phyloP scores from a whole-genome alignment of 2,329 filamentous ascomycete genomes.

The Aspergillus fructus region DNA sequence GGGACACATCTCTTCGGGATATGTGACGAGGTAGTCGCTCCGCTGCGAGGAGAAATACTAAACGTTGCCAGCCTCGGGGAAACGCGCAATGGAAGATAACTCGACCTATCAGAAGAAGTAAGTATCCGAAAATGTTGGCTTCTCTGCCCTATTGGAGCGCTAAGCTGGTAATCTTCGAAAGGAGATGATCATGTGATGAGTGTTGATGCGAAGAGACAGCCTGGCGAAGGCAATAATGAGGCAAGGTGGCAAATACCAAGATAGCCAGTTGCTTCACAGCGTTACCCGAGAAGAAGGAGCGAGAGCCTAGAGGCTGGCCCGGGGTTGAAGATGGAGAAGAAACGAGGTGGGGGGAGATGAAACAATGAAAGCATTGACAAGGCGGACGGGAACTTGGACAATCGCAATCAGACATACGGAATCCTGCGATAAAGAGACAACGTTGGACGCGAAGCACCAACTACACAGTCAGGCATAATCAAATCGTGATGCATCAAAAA shows the following conservation, averaged over 20 bases:
- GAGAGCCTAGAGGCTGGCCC: neutral
- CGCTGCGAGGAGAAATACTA: neutral
- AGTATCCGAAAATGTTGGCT: neutral
- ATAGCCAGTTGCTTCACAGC: neutral
- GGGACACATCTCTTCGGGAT: neutral
- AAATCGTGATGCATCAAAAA: conserved; percentile 13
- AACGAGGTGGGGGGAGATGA: neutral
- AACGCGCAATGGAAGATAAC: neutral
- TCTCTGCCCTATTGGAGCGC: neutral
- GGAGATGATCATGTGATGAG: conserved; percentile 1
- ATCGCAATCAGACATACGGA: neutral
- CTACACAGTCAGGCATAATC: conserved; percentile 1
- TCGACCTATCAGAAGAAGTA: neutral
- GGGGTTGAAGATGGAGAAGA: neutral
- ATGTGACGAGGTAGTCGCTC: neutral
- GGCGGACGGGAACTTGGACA: neutral
- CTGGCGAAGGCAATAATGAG: conserved; percentile 14
- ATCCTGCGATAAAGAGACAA: neutral
- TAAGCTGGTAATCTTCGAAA: conserved; percentile 2
- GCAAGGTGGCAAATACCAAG: conserved; percentile 11
- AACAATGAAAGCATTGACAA: neutral
- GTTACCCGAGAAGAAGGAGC: neutral
- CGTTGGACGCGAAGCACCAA: neutral
- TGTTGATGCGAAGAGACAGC: conserved; percentile 5
- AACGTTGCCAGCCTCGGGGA: neutral